These are phyloP conservation scores for Acer yangbiense DNA, from an alignment of 345 rosid species.

Conservation along the genomic window DNA sequence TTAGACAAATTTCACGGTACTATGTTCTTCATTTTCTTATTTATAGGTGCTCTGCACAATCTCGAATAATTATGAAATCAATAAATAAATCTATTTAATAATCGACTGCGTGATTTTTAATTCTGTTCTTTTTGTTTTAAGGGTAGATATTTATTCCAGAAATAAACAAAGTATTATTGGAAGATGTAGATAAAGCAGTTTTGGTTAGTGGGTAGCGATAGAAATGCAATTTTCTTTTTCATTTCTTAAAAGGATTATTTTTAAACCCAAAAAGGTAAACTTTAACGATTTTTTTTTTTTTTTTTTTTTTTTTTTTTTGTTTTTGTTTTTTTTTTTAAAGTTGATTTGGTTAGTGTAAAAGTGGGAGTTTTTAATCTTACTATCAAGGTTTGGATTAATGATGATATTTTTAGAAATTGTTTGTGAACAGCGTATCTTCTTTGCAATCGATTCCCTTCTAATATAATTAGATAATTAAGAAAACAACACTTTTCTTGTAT, in stretches of 20 bases:
- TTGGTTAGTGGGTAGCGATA: not conserved
- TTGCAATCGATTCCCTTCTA: not conserved
- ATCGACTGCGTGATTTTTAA: not conserved
- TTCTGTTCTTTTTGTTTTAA: too few relatives aligned
- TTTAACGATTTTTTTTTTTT: too few relatives aligned
- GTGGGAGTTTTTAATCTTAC: not conserved
- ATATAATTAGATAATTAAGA: not conserved
- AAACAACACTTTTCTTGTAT: not conserved
- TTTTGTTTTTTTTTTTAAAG: too few relatives aligned
- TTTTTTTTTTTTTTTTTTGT: too few relatives aligned
- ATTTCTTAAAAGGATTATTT: not conserved
- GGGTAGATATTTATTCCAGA: not conserved
- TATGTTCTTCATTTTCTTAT: not conserved
- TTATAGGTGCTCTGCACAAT: not conserved
- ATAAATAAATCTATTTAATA: not conserved
- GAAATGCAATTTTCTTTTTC: not conserved
- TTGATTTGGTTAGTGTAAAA: not conserved
- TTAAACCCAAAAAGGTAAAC: not conserved
- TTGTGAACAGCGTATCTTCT: not conserved
- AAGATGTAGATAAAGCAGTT: not conserved
- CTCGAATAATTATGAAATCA: not conserved
- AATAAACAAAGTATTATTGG: not conserved
- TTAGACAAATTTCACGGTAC: slow-evolving; percentile 68
- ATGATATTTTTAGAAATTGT: not conserved
- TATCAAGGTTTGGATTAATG: not conserved